Conservation (phyloP, 2,329 filamentous ascomycete species). For the Penicillium sp. region DNA sequence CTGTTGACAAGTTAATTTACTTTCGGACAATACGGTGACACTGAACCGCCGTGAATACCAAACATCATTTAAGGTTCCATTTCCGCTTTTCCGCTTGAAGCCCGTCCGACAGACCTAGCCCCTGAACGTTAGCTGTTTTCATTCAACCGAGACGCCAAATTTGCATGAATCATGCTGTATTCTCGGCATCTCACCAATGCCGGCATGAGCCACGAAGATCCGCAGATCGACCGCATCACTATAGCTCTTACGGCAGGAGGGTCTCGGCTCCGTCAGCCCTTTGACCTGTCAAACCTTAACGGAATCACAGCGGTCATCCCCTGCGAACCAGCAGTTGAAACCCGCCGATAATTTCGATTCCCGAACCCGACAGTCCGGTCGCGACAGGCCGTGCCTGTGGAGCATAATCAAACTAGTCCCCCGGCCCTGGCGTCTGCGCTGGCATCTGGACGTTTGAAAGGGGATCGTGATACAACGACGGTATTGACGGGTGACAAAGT, state of each 20-base stretch:
- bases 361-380: constrained; percentile 2
- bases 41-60: not conserved
- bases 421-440: not conserved
- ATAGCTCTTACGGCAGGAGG: not conserved
- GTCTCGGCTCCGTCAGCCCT: not conserved
- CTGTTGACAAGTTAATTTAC: too few relatives aligned
- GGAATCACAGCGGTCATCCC: not conserved
- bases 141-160: not conserved
- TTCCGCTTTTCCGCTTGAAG: not conserved
- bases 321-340: constrained; percentile 3
- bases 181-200: not conserved
- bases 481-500: not conserved
- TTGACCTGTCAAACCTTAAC: constrained; percentile 3
- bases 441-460: not conserved
- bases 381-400: not conserved
- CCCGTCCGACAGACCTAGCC: too few relatives aligned
- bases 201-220: not conserved
- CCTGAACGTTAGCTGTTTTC: not conserved
- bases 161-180: not conserved
- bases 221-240: not conserved
- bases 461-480: not conserved
- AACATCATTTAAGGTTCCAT: too few relatives aligned
- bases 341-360: constrained; percentile 3
- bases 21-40: too few relatives aligned
- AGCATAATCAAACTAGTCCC: not conserved